phyloP scores from a whole-genome alignment of 345 rosid genomes.

The Melaleuca quinquenervia region DNA sequence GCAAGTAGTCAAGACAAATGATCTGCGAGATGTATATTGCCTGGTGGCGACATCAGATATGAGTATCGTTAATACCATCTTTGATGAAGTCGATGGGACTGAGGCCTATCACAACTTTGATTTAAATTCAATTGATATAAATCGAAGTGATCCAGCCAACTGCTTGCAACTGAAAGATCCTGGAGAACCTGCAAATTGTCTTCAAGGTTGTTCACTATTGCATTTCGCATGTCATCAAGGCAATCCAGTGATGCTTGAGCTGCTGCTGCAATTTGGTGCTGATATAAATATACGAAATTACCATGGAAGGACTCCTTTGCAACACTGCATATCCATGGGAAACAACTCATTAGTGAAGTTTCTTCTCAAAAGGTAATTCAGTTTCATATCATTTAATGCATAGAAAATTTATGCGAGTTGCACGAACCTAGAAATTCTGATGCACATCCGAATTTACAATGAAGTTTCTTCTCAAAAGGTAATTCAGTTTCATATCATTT shows the following conservation, averaged over 20 bases:
- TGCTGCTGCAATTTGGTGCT: slow-evolving; percentile 76
- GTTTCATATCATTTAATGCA: not conserved
- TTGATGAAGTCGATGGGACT: slow-evolving; percentile 26
- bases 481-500: not conserved
- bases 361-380: slow-evolving; percentile 59
- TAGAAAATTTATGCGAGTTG: not conserved
- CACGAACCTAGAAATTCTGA: not conserved
- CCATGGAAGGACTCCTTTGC: slow-evolving; percentile 81
- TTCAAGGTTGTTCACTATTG: slow-evolving; percentile 71
- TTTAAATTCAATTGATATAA: slow-evolving; percentile 15
- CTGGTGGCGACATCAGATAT: slow-evolving; percentile 40
- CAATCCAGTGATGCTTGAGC: slow-evolving; percentile 54
- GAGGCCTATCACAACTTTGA: slow-evolving; percentile 26
- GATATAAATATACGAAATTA: slow-evolving; percentile 52
- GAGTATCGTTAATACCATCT: slow-evolving; percentile 42
- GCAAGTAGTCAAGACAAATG: slow-evolving; percentile 56
- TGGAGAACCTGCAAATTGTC: slow-evolving; percentile 46
- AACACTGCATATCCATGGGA: slow-evolving; percentile 61
- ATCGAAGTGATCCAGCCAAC: slow-evolving; percentile 34
- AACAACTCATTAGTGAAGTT: too few relatives aligned
- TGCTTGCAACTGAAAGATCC: slow-evolving; percentile 55
- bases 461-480: slow-evolving; percentile 75
- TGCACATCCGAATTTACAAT: not conserved
- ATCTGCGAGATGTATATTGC: slow-evolving; percentile 60
- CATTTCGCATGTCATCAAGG: slow-evolving; percentile 69